Base-by-base conservation (phyloP, 176 grass and related monocot genomes). In the Carex kokanica region DNA sequence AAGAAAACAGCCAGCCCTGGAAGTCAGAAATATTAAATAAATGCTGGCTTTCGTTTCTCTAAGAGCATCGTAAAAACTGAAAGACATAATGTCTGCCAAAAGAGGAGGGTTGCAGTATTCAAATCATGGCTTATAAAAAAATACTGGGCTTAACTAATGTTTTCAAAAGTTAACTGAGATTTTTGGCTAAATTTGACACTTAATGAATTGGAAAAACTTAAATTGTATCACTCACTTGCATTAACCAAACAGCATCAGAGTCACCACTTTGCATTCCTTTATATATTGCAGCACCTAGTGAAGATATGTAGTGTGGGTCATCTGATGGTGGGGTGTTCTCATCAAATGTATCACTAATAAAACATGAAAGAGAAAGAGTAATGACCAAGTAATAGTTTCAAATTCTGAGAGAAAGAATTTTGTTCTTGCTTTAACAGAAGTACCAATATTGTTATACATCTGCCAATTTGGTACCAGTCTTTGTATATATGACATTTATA, bases 1-100 rank as follows among this genome's bases (percentile, higher is more conserved):
- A 97, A 52, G 88, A 88, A 89, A 97, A 97, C 83, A 97, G 41
- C 94, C 94, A 97, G 78, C 94, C 94, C 91, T 97, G 82, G 43
- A 84, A 56, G 72, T 20, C 21, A 49, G 70, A 25, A 69, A 40
- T 69, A 67, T 89, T 41, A 21, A 5, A 92, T 51, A 7, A 1
- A 85, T 38, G 74, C 31, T 80, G 64, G 34, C 18, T 60, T 83
- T 74, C 2, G 1, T 72, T 72, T 51, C 20, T 47, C 31, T 16
- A 86, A 84, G 65, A 69, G 32, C 36, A 38, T 63, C 27, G 16
- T 15, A 13, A 84, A 55, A 17, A 74, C 24, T 47, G 78, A 78
- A 79, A 51, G 8, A 13, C 41, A 49, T 51, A 73, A 47, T 49
- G 1, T 51, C 43, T 49, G 69, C 6, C 69, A 74, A 25, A 72